Evolutionary conservation across 2,329 filamentous ascomycete species (phyloP).

Genomic region (Paraconiothyrium sp.): DNA sequence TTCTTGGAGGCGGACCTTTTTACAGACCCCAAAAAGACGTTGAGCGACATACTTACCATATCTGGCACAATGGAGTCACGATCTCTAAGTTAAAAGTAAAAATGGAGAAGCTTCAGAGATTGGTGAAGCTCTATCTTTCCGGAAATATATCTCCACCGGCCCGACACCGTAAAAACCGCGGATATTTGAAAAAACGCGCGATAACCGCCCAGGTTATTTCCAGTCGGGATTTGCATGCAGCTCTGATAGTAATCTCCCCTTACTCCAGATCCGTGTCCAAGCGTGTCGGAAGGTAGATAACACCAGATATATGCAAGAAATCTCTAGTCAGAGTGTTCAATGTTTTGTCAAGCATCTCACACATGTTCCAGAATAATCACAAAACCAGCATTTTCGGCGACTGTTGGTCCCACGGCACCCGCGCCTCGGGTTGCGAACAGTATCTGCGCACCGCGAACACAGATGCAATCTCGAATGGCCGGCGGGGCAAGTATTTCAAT

Average conservation of each 20-base stretch:
- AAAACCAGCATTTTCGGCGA: background rate
- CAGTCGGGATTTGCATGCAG: background rate
- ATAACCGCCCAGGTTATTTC: background rate
- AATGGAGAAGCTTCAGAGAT: background rate
- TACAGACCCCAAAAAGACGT: constrained; percentile 42
- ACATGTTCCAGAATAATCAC: background rate
- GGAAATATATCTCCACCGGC: background rate
- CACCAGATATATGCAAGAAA: background rate
- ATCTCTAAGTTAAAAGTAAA: constrained; percentile 11
- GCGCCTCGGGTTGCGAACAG: constrained; percentile 10
- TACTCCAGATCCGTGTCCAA: background rate
- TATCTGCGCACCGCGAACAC: background rate
- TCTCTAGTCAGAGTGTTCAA: background rate
- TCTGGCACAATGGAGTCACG: constrained; percentile 23
- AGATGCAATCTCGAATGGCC: background rate
- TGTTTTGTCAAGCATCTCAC: background rate
- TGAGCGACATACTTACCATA: constrained; percentile 50
- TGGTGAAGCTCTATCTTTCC: background rate
- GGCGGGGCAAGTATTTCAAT: background rate
- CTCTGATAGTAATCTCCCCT: background rate
- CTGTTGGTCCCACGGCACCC: constrained; percentile 5
- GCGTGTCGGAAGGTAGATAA: background rate
- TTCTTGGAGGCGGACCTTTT: constrained; percentile 53
- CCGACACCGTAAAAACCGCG: background rate
- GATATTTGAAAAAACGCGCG: background rate